Base-by-base conservation (phyloP, 2,329 filamentous ascomycete species). In the Paecilomyces sp. region DNA sequence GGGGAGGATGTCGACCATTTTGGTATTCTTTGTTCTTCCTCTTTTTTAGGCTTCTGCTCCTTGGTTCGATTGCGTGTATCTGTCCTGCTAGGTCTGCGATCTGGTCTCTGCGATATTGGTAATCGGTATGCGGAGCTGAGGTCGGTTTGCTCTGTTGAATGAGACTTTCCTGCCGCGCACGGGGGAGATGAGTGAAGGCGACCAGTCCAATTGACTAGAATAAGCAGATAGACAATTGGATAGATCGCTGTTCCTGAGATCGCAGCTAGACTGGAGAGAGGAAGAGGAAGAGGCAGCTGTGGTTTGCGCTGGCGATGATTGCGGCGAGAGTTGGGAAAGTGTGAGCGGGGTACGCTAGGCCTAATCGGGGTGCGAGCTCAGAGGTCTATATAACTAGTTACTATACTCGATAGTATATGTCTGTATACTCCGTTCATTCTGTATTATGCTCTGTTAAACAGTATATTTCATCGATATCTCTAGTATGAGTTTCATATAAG, bases 1-100 rank as follows among this genome's bases (percentile, higher is more conserved):
- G 56, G 77, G 77, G 65, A 80, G 68, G 63, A 80, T 78, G 74
- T 80, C 77, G 69, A 80, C 77, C 77, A 80, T 80, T 67, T 72
- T 77, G 60, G 28, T 5, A 5, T 3, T 28, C 25, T 3, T 28
- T 8, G 6, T 18, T 18, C 7, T 47, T 47, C 15, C 5, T 56
- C 25, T 24, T 22, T 25, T 31, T 56, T n/a, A 33, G 18, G 24
- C 18, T 31, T 24, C 12, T 18, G 13, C 28, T 22, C 22, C 22
- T 22, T 12, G 47, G 2, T 3, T 41, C 4, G 36, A 13, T 6
- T 13, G 15, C 15, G 36, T 41, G 36, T 41, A 15, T 41, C 15
- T 3, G 25, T 6, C 3, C 25, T 28, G 25, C 25, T 28, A 28
- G 25, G 25, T 28, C 25, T 28, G 25, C 36, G 36, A 33, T 33